Base-by-base conservation (phyloP, 352 stramenopile species). In the Thalassiosira exigua region DNA sequence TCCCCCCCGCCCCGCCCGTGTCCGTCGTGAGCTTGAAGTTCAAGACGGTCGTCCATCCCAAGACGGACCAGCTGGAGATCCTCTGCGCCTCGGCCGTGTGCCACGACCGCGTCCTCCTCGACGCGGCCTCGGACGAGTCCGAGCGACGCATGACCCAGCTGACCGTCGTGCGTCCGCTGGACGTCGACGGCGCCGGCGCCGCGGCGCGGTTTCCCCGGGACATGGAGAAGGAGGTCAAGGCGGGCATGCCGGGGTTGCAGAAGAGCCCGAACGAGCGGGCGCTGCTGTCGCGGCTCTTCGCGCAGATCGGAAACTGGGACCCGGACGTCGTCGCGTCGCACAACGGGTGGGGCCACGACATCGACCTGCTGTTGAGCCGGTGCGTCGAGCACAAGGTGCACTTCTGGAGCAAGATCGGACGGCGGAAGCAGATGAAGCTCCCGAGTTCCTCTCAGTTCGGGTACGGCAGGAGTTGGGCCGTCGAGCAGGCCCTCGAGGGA, bases 241-340 rank as follows among this genome's bases (percentile, higher is more conserved):
- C 42, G 36, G 71, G 81, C 7, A 89, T 90, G 69, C 86, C 86
- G 19, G 78, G 91, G 56, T 79, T 95, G 24, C 46, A 80, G 32
- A 80, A 79, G n/a, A 86, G 87, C 77, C 51, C 76, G 0, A 97
- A 96, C 79, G 94, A 98, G 80, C 72, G 88, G 12, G 91, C 91
- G 7, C 81, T 98, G 57, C 76, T 98, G 9, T 94, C 69, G 19
- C 75, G 78, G 26, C 84, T 97, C 17, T 87, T 97, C 66, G 95
- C 91, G 26, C 94, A 96, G 66, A 87, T 99, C 36, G 95, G 98
- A 57, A 86, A 79, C 30, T 96, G 98, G 91, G 98, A 99, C 85
- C 97, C 97, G 3, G 98, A 99, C 77, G 93, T 99, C 4, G 92
- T 99, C 29, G 94, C 99, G 12, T 97, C 96, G 9, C 97, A 99